Conservation (phyloP, 2,329 filamentous ascomycete genomes). For the Aphanoascus verrucosus region DNA sequence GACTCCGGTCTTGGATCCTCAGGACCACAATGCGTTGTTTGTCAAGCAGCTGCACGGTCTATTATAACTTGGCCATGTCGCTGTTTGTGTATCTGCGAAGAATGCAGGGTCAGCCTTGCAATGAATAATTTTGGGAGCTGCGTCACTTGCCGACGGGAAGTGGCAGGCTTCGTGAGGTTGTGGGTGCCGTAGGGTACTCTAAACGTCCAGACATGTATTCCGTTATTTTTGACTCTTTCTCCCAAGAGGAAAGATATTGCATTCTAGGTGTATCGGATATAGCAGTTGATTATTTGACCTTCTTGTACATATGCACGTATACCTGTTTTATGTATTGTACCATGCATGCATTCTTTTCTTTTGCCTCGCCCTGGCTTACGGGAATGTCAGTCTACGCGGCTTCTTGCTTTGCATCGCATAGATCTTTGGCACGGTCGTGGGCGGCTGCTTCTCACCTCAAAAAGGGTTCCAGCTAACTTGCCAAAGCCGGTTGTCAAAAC, state of each 20-base stretch:
- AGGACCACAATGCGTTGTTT: constrained; percentile 84
- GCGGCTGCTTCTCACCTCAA: too few species aligned
- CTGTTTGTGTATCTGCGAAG: constrained; percentile 87
- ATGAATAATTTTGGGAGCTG: constrained; percentile 97
- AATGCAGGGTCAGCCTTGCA: constrained; percentile 82
- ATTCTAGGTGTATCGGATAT: constrained; percentile 1
- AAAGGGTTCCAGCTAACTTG: too few species aligned
- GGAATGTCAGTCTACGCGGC: background rate
- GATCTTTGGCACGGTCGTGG: background rate
- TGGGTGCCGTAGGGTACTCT: constrained; percentile 65
- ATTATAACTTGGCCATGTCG: constrained; percentile 95
- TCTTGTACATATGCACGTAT: background rate
- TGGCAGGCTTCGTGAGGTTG: constrained; percentile 78
- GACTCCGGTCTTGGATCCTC: constrained; percentile 61
- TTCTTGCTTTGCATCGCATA: background rate
- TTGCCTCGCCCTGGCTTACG: background rate
- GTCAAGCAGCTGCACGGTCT: constrained; percentile 72
- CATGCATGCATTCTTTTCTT: background rate
- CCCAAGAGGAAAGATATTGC: background rate
- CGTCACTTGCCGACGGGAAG: constrained; percentile 82
- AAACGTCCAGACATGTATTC: background rate
- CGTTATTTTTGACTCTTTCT: background rate
- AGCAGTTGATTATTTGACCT: background rate
- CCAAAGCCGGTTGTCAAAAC: too few species aligned
- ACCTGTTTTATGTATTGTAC: background rate